Evolutionary conservation across 768 basidiomycete genomes (phyloP).

Genomic region (Asterophora parasitica): DNA sequence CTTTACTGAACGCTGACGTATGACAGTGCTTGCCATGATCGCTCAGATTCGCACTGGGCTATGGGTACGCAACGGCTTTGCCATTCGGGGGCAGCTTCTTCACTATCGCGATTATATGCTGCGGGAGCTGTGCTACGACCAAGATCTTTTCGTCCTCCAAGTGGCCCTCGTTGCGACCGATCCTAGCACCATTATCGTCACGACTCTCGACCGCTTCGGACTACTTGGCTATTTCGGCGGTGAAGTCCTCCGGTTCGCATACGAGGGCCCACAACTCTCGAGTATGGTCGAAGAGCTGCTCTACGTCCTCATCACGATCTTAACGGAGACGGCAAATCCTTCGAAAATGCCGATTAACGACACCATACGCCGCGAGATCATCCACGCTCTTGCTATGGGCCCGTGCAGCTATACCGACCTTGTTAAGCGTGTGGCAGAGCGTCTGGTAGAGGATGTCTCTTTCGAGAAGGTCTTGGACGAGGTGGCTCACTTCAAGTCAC

Average conservation of each 20-base stretch:
- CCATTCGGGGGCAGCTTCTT: conserved; percentile 88
- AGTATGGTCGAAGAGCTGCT: conserved; percentile 92
- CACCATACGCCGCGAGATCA: conserved; percentile 76
- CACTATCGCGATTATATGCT: conserved; percentile 97
- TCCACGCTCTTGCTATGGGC: conserved; percentile 87
- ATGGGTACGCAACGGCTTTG: conserved; percentile 97
- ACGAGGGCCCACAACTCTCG: conserved; percentile 66
- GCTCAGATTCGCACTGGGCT: conserved; percentile 93
- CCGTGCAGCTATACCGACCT: conserved; percentile 89
- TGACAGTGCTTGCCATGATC: conserved; percentile 77
- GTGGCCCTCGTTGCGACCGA: conserved; percentile 74
- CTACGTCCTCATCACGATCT: conserved; percentile 79
- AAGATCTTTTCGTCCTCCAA: conserved; percentile 82
- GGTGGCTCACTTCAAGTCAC: conserved; percentile 78
- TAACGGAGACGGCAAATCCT: conserved; percentile 78
- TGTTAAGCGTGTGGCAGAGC: conserved; percentile 85
- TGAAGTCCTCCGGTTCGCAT: conserved; percentile 48
- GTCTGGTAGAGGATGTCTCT: conserved; percentile 76
- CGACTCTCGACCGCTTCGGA: conserved; percentile 87
- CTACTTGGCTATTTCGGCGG: conserved; percentile 78
- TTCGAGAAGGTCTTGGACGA: conserved; percentile 76
- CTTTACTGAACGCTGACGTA: not conserved
- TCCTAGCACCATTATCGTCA: conserved; percentile 74
- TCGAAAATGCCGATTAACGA: conserved; percentile 57
- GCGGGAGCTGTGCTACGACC: conserved; percentile 94